These are phyloP conservation scores for Blastobotrys buckinghamii DNA, from an alignment of 1,139 yeast species.

Conservation along the genomic window DNA sequence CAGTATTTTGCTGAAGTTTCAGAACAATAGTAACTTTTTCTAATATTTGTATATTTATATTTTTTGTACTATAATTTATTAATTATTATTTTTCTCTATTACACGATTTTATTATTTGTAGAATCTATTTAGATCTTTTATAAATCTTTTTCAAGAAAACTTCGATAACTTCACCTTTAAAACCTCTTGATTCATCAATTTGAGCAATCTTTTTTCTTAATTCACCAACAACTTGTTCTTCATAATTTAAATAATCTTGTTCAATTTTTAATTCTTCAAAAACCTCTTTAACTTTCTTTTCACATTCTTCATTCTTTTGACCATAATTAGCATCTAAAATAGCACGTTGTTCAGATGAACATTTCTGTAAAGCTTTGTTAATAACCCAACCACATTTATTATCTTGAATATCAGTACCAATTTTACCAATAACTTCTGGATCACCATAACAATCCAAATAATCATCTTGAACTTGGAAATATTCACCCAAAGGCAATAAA, in stretches of 20 bases:
- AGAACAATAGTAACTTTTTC: conserved; percentile 16
- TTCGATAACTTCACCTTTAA: conserved; percentile 77
- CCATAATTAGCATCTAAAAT: conserved; percentile 88
- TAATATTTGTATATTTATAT: neutral
- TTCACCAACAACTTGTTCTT: conserved; percentile 65
- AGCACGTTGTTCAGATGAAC: conserved; percentile 73
- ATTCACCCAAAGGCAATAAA: conserved; percentile 92
- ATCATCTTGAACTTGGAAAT: conserved; percentile 98
- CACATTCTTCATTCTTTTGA: conserved; percentile 63
- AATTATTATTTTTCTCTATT: conserved; percentile 3
- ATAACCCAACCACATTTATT: conserved; percentile 98
- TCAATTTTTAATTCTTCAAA: conserved; percentile 72
- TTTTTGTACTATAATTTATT: conserved; percentile 1
- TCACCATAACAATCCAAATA: conserved; percentile 96
- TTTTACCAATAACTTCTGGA: conserved; percentile 95
- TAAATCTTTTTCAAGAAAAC: conserved; percentile 85
- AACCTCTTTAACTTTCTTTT: conserved; percentile 64
- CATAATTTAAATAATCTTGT: conserved; percentile 68
- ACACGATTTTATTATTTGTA: neutral
- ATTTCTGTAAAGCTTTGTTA: conserved; percentile 83
- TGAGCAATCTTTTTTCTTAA: conserved; percentile 58
- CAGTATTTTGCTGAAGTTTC: conserved; percentile 82
- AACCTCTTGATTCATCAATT: conserved; percentile 87
- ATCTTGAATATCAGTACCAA: conserved; percentile 97
- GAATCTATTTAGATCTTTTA: conserved; percentile 73